Percentiles rank a stretch among this genome's conserved stretches.
Conservation (phyloP, 1,284 basidiomycete species). For the Ganoderma boninense region DNA sequence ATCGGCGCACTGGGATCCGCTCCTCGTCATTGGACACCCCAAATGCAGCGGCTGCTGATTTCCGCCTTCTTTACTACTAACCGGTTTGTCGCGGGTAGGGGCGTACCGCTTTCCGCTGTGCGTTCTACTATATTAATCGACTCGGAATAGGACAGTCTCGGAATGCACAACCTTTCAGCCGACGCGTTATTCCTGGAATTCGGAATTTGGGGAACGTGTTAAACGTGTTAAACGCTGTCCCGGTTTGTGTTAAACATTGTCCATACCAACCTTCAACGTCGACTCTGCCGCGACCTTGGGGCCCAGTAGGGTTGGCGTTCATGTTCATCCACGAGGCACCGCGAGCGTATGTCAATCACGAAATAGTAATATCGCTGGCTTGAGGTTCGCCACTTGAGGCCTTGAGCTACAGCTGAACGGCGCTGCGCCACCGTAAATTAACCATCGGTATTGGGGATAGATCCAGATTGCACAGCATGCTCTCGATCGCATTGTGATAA, state of each 20-base stretch:
- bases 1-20: not conserved
- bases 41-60: not conserved
- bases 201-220: not conserved
- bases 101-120: not conserved
- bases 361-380: too few species aligned
- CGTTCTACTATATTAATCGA: not conserved
- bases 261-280: not conserved
- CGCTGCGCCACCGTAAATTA: not conserved
- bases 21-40: not conserved
- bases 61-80: not conserved
- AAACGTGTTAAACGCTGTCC: not conserved
- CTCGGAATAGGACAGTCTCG: too few species aligned
- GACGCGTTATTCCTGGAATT: not conserved
- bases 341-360: not conserved
- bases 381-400: too few species aligned
- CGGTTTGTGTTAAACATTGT: not conserved
- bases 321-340: not conserved
- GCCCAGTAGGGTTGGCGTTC: not conserved
- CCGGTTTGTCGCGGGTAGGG: too few species aligned
- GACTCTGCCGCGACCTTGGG: not conserved
- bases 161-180: not conserved
- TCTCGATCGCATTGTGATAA: not conserved
- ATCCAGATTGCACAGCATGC: not conserved
- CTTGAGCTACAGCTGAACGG: not conserved
- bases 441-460: not conserved